Base-by-base conservation (phyloP, 768 basidiomycete genomes). In the Cubamyces lactineus region DNA sequence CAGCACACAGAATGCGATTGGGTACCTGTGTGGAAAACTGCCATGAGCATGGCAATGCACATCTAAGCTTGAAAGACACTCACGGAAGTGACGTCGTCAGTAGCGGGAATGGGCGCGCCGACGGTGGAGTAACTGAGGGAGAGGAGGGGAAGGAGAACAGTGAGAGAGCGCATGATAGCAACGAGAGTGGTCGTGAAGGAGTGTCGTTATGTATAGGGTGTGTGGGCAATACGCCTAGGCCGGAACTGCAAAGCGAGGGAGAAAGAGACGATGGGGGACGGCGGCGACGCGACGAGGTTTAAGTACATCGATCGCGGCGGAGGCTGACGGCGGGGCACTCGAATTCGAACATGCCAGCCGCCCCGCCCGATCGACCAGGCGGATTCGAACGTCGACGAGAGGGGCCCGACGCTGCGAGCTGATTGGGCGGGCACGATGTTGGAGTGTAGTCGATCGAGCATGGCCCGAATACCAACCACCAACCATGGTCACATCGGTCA, bases 111-210 rank as follows among this genome's bases (percentile, higher is more conserved):
- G 4, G 63, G 66, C 7, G 56, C 60, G 0, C 56, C 57, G 6
- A 41, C 46, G 7, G 62, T 45, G 6, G 55, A 45, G 26, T 40
- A 45, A 45, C 28, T 45, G 6, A 63, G 26, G 9, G 56, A 30
- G 38, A 59, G 61, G 24, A 67, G 63, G 11, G 60, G 59, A 11
- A 64, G 46, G 63, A 52, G 28, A 23, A 62, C 43, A 45, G 55
- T 34, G 8, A 67, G 46, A 40, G 62, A 64, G 53, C 54, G 63
- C 43, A 62, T 59, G 26, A 52, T 55, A 46, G 60, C 34, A 53
- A 49, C n/a, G 55, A 53, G 46, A 40, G 59, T 38, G 45, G 49
- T 43, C 56, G 50, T 49, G 45, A 58, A 63, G 19, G 57, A 63
- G 24, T 49, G 57, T 57, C 38, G 48, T 47, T 51, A 40, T 16